These are phyloP conservation scores for Miamiensis avidus DNA, from an alignment of 169 alveolate genomes.

Conservation along the genomic window DNA sequence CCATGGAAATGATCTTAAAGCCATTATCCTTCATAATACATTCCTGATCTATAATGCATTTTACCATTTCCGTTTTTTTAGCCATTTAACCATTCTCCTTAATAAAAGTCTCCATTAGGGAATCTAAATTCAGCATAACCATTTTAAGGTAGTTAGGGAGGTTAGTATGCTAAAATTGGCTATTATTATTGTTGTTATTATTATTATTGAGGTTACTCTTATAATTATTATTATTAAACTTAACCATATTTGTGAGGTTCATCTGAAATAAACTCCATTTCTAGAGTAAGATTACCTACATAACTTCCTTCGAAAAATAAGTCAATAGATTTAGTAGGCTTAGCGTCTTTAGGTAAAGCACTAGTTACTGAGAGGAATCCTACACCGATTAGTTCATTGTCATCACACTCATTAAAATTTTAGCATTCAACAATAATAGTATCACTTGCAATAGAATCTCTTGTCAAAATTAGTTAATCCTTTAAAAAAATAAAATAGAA, in stretches of 20 bases:
- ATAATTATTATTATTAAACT: too few relatives aligned
- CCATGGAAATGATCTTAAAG: not conserved
- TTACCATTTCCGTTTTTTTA: not conserved
- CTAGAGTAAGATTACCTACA: not conserved
- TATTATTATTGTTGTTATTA: not conserved
- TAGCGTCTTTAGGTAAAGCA: not conserved
- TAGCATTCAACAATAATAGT: not conserved
- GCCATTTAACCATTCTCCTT: not conserved
- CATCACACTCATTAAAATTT: not conserved
- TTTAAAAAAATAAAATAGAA: not conserved
- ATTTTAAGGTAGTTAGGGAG: not conserved
- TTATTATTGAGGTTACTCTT: not conserved
- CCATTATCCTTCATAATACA: not conserved
- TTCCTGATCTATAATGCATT: not conserved
- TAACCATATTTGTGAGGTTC: not conserved
- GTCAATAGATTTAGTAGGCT: not conserved
- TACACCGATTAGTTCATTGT: not conserved
- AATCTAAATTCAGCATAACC: not conserved
- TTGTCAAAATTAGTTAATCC: not conserved
- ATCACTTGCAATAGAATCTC: not conserved
- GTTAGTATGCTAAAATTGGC: too few relatives aligned
- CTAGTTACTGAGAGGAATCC: not conserved
- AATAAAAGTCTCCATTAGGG: not conserved
- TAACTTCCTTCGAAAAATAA: not conserved
- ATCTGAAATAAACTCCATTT: not conserved